phyloP scores from a whole-genome alignment of 495 filamentous ascomycete species.

The Aspergillus cristatus region DNA sequence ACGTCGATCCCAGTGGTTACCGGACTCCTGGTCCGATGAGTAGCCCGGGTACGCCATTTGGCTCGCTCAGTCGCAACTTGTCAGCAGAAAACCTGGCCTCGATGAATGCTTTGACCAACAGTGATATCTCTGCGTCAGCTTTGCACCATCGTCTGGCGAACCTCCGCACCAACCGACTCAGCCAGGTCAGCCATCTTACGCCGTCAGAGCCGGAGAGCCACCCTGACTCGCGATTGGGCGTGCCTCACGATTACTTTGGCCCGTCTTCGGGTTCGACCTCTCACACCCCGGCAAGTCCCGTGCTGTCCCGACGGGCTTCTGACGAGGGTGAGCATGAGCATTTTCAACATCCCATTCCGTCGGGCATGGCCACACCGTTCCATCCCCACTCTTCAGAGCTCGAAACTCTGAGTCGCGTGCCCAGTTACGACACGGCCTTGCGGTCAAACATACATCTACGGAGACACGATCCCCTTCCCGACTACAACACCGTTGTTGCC shows the following conservation, averaged over 20 bases:
- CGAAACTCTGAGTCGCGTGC: conserved; percentile 60
- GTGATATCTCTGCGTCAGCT: conserved; percentile 41
- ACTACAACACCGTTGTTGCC: conserved; percentile 42
- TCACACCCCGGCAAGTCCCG: conserved; percentile 27
- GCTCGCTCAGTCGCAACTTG: conserved; percentile 60
- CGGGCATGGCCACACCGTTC: conserved; percentile 49
- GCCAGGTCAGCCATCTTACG: conserved; percentile 12
- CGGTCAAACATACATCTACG: conserved; percentile 47
- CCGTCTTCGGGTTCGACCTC: conserved; percentile 24
- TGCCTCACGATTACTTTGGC: conserved; percentile 25
- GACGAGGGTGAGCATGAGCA: conserved; percentile 45
- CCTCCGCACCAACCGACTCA: conserved; percentile 30
- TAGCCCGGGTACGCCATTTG: conserved; percentile 66
- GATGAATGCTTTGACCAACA: conserved; percentile 48
- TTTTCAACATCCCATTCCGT: conserved; percentile 15
- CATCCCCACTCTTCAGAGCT: conserved; percentile 55
- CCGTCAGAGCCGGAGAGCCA: conserved; percentile 19
- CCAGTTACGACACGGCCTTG: conserved; percentile 72
- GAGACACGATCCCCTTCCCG: conserved; percentile 41
- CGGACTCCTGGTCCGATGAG: conserved; percentile 66
- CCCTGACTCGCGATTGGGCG: conserved; percentile 17
- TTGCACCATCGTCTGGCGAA: conserved; percentile 55
- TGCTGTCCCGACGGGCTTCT: conserved; percentile 49
- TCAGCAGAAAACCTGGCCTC: conserved; percentile 72
- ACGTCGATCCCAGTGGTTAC: conserved; percentile 65